Percentiles rank a stretch among this genome's conserved stretches.
phyloP scores from a whole-genome alignment of 352 stramenopile genomes.

The Phytophthora meadii region DNA sequence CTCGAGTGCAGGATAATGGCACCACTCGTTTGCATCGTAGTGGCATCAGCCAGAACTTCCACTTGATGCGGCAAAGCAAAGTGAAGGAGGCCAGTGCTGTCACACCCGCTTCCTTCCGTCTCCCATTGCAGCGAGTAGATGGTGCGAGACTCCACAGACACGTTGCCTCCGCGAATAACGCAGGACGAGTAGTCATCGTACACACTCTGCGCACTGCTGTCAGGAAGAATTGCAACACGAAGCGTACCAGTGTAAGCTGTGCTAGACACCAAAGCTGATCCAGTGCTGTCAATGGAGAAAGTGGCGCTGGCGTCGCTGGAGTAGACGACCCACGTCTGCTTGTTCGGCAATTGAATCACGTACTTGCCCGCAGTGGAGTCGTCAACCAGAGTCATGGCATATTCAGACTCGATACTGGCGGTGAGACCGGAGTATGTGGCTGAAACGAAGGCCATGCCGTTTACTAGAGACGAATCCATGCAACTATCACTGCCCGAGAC shows the following conservation, averaged over 20 bases:
- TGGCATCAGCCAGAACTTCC: conserved; percentile 39
- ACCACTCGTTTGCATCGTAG: conserved; percentile 27
- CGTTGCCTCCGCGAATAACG: conserved; percentile 56
- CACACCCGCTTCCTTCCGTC: conserved; percentile 57
- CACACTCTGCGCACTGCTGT: conserved; percentile 39
- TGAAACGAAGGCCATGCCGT: conserved; percentile 79
- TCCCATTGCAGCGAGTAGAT: conserved; percentile 75
- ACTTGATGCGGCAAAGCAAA: conserved; percentile 79
- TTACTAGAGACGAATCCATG: conserved; percentile 71
- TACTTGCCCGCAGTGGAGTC: conserved; percentile 60
- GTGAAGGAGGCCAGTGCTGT: conserved; percentile 59
- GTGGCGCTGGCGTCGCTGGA: conserved; percentile 46
- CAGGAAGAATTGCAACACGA: conserved; percentile 64
- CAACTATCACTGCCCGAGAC: conserved; percentile 40
- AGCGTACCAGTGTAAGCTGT: conserved; percentile 60
- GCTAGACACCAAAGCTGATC: conserved; percentile 48
- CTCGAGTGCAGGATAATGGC: conserved; percentile 62
- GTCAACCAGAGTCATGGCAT: conserved; percentile 56
- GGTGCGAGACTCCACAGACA: conserved; percentile 61
- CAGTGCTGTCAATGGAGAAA: conserved; percentile 52
- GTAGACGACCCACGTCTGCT: conserved; percentile 83
- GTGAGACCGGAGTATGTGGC: conserved; percentile 69
- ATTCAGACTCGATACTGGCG: conserved; percentile 55
- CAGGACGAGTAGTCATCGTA: conserved; percentile 73
- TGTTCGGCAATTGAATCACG: conserved; percentile 62